Conservation (phyloP, 169 alveolate species). For the Eimeria praecox region DNA sequence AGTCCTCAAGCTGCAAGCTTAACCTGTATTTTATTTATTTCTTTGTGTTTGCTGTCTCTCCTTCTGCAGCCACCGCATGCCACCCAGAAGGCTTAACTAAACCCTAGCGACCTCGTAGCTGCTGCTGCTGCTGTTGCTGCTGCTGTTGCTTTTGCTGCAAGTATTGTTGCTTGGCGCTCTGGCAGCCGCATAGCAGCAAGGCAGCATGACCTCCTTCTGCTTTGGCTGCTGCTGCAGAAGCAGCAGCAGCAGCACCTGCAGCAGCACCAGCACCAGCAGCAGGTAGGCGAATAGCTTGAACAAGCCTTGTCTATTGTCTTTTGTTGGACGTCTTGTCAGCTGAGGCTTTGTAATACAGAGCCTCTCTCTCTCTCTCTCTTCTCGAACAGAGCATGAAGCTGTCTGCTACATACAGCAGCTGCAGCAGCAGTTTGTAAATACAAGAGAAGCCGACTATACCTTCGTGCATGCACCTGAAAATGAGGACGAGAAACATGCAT, state of each 20-base stretch:
- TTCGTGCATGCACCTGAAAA: not conserved
- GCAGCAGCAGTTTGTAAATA: not conserved
- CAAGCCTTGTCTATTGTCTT: not conserved
- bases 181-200: not conserved
- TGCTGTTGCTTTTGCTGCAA: not conserved
- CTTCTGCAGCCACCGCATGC: constrained; percentile 53
- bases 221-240: not conserved
- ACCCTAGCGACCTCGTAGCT: not conserved
- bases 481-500: not conserved
- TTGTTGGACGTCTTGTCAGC: not conserved
- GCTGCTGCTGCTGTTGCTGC: constrained; percentile 10
- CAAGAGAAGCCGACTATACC: not conserved
- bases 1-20: not conserved
- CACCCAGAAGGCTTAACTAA: not conserved
- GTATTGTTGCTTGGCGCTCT: not conserved
- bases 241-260: not conserved
- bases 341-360: not conserved
- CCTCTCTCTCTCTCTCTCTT: not conserved
- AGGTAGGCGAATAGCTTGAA: not conserved
- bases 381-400: not conserved
- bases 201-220: not conserved
- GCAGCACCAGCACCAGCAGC: not conserved
- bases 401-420: not conserved
- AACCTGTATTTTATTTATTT: not conserved
- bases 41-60: not conserved